Evolutionary conservation across 192 early-diverging fungal genomes (phyloP).

Genomic region (Coemansia sp.): DNA sequence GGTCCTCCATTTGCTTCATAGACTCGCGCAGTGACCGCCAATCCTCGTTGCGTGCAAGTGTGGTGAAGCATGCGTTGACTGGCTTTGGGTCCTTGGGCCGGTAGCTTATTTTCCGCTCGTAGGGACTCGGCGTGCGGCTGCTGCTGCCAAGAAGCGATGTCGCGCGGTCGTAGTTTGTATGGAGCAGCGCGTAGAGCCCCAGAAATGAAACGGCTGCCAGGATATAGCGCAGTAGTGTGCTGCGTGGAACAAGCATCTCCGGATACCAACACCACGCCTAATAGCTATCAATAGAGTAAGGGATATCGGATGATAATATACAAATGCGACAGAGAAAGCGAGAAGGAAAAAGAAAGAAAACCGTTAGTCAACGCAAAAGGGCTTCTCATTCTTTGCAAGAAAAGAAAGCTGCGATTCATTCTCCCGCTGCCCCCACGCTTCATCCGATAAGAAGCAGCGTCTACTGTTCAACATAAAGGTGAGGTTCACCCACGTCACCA

Average conservation of each 20-base stretch:
- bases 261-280: background rate
- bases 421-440: too few relatives aligned
- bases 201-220: constrained; percentile 23
- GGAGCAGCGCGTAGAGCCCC: constrained; percentile 33
- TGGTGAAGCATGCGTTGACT: constrained; percentile 65
- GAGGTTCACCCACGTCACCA: too few relatives aligned
- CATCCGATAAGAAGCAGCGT: background rate
- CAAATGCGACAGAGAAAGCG: background rate
- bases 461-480: too few relatives aligned
- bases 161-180: constrained; percentile 38
- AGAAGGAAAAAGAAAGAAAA: constrained; percentile 1
- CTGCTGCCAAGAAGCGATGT: constrained; percentile 16
- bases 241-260: constrained; percentile 28
- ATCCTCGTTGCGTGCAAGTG: constrained; percentile 71
- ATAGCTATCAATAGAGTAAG: background rate
- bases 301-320: background rate
- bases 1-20: constrained; percentile 71
- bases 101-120: constrained; percentile 33
- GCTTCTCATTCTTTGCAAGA: too few relatives aligned
- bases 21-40: constrained; percentile 60
- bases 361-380: too few relatives aligned
- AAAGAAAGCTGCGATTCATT: too few relatives aligned
- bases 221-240: constrained; percentile 41
- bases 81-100: constrained; percentile 32
- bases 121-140: constrained; percentile 14